A percentile compares a stretch with the other conserved stretches of the same genome.
These are phyloP conservation scores for Kodamaea plutei DNA, from an alignment of 1,139 yeast species.

Conservation along the genomic window DNA sequence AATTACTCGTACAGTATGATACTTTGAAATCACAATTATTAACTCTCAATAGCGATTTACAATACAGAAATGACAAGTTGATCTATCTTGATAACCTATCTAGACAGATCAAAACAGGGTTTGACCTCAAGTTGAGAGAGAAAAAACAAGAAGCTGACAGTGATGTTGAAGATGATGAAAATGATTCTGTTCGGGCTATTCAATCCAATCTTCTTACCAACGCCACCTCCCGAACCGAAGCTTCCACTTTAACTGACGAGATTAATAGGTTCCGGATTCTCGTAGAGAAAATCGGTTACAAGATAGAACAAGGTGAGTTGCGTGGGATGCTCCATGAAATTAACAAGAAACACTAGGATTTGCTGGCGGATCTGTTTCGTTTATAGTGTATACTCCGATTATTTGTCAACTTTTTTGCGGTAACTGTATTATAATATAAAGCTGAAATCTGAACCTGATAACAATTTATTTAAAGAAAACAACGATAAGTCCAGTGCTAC, in stretches of 20 bases:
- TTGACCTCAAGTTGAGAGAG: constrained; percentile 1
- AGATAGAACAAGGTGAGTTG: constrained; percentile 5
- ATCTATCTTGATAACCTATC: constrained; percentile 22
- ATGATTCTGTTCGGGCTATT: constrained; percentile 6
- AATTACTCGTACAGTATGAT: constrained; percentile 23
- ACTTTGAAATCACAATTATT: constrained; percentile 18
- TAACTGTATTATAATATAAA: no score
- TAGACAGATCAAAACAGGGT: constrained; percentile 2
- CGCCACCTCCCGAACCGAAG: constrained; percentile 3
- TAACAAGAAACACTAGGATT: no score
- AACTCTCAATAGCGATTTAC: constrained; percentile 13
- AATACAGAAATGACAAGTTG: constrained; percentile 26
- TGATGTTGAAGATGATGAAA: constrained; percentile 18
- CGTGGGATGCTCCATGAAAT: constrained; percentile 4
- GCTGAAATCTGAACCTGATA: no score
- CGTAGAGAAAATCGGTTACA: constrained; percentile 24
- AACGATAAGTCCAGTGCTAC: no score
- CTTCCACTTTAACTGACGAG: constrained; percentile 17
- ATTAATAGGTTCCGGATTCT: constrained; percentile 29
- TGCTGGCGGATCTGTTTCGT: no score
- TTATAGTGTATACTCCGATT: no score
- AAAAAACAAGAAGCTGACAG: constrained; percentile 12
- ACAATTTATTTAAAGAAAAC: no score
- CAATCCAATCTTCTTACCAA: constrained; percentile 13
- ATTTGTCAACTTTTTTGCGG: no score